Evolutionary conservation across 305 asterid species (phyloP), one percentile per base, ranked within the genome.

Genomic region (Rubia balearica): DNA sequence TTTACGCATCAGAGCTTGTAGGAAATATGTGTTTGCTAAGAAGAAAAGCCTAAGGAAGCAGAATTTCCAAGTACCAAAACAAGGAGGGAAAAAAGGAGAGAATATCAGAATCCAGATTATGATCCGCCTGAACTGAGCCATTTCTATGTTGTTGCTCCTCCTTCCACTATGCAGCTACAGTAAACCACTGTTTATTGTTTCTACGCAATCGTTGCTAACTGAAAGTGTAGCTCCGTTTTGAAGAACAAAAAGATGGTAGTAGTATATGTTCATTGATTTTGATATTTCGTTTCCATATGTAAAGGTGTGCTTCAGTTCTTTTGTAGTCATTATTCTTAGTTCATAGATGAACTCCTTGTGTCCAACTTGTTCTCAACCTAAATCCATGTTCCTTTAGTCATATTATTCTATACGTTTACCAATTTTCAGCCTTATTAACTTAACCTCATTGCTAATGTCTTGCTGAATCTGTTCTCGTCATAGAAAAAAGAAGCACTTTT

Each of bases 61-160:
- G 98, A 93, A 67, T 84, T 68, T 46, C 97, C 97, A 0, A 89
- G 75, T 93, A 93, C 80, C 85, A 97, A 74, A 97, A 93, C 82
- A 81, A 97, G 76, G 98, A n/a, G 96, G 0, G 91, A 93, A 76
- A 97, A 93, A 74, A 82, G 98, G 64, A 84, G 98, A 76, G 98
- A 93, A 81, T 97, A 93, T 75, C 95, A 84, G 78, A 93, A 93
- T 84, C 98, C 97, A 0, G 98, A 93, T 78, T 93, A 93, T 73
- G 98, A 89, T 81, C 79, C 86, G 65, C 81, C 92, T 22, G 97
- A 91, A 76, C 69, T 89, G 83, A 89, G 97, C 9, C 84, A 92
- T 24, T 93, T 90, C 80, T 96, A 91, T 68, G 96, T 95, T 65
- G 98, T 91, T 79, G 96, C 96, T 69, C 98, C 98, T 19, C 98